Evolutionary conservation across 176 grass and related monocot genomes (phyloP).

Genomic region (Aegilops tauschii): DNA sequence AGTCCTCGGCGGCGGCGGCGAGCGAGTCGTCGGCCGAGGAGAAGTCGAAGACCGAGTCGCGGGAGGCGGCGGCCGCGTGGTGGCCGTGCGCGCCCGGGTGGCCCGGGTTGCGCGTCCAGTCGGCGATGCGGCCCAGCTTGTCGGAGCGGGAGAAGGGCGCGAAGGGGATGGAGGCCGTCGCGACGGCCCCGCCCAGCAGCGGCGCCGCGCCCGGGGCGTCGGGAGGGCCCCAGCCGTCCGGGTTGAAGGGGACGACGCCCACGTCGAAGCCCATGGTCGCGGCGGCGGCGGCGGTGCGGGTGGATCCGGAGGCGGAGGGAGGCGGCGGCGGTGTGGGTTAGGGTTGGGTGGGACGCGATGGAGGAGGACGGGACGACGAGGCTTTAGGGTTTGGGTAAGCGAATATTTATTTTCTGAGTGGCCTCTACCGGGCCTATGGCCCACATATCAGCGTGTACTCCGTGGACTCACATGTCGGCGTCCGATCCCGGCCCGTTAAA

Average conservation of each 20-base stretch:
- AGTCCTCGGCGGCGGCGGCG: constrained; percentile 50
- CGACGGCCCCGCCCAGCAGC: constrained; percentile 41
- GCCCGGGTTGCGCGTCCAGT: constrained; percentile 64
- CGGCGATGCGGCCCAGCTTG: constrained; percentile 81
- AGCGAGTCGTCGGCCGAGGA: constrained; percentile 67
- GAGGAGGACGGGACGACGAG: not conserved
- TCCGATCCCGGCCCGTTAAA: not conserved
- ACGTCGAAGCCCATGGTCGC: constrained; percentile 70
- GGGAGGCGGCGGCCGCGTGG: constrained; percentile 36
- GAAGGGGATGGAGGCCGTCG: constrained; percentile 59
- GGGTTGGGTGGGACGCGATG: not conserved
- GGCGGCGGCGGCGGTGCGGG: not conserved
- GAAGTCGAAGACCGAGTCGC: constrained; percentile 82
- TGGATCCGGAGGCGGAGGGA: constrained; percentile 15
- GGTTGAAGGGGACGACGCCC: constrained; percentile 68
- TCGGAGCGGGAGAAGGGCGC: constrained; percentile 86
- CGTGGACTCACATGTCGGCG: not conserved
- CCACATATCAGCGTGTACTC: not conserved
- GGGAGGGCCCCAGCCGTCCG: constrained; percentile 77
- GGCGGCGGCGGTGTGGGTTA: constrained; percentile 7
- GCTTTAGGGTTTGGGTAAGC: constrained; percentile 22
- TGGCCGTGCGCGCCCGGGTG: constrained; percentile 19
- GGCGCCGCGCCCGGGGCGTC: constrained; percentile 37
- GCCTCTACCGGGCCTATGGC: not conserved
- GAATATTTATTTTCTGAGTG: not conserved